phyloP scores from a whole-genome alignment of 495 filamentous ascomycete species.

The Platismatia glauca region DNA sequence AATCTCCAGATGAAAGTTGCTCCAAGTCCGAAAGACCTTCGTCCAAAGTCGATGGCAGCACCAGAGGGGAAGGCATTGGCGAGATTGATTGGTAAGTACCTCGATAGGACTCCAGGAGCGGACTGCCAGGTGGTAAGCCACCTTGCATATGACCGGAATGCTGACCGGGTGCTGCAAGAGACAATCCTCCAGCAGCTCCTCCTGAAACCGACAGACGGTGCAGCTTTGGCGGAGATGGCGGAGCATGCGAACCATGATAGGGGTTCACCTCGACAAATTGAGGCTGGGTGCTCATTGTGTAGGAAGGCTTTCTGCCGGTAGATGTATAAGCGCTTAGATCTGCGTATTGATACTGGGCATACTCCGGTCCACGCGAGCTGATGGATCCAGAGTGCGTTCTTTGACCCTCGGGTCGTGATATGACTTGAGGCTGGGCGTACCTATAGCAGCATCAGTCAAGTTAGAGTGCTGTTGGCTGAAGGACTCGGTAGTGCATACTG shows the following conservation, averaged over 20 bases:
- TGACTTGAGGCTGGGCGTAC: conserved; percentile 22
- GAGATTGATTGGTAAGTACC: conserved; percentile 94
- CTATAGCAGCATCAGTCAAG: conserved; percentile 15
- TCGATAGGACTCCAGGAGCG: conserved; percentile 83
- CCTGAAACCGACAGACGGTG: conserved; percentile 37
- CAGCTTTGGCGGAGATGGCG: conserved; percentile 35
- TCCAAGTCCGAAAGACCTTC: conserved; percentile 46
- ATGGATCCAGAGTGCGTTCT: conserved; percentile 17
- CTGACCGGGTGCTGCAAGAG: conserved; percentile 26
- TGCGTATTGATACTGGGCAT: conserved; percentile 29
- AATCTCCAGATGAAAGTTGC: conserved; percentile 25
- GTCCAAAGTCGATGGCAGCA: conserved; percentile 35
- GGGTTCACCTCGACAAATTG: conserved; percentile 40
- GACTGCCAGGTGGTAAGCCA: conserved; percentile 59
- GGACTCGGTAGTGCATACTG: conserved; percentile 23
- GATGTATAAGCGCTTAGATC: conserved; percentile 26
- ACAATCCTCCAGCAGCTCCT: conserved; percentile 13
- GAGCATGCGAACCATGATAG: conserved; percentile 23
- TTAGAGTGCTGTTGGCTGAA: neutral
- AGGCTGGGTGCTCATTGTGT: conserved; percentile 28
- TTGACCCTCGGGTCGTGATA: conserved; percentile 21
- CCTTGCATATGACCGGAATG: conserved; percentile 19
- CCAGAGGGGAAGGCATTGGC: conserved; percentile 78
- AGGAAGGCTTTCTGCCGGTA: conserved; percentile 23
- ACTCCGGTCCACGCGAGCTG: conserved; percentile 21